Percentiles rank a stretch among this genome's conserved stretches.
Evolutionary conservation across 306 rosid species (phyloP).

Genomic region (Lathyrus oleraceus): DNA sequence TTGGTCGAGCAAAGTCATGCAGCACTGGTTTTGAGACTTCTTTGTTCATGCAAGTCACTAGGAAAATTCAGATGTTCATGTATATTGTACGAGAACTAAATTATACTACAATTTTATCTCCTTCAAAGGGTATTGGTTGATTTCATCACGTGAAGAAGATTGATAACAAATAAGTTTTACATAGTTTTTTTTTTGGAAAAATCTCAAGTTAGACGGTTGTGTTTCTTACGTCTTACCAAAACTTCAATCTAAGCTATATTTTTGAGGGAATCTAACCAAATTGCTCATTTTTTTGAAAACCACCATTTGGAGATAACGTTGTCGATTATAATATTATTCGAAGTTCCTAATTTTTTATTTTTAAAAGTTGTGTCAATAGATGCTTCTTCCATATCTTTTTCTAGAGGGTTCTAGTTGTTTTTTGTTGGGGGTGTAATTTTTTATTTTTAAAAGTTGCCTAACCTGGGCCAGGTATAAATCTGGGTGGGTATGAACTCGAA

Average conservation of each 20-base stretch:
- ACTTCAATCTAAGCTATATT: neutral
- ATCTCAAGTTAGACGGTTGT: slow-evolving; percentile 3
- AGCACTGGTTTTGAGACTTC: slow-evolving; percentile 25
- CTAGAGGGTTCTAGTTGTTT: neutral
- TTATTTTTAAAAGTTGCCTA: no score
- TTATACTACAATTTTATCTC: slow-evolving; percentile 9
- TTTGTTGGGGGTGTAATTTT: neutral
- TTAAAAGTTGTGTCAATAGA: neutral
- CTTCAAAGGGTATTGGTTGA: slow-evolving; percentile 17
- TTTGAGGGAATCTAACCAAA: neutral
- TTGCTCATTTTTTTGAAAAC: neutral
- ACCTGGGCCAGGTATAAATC: no score
- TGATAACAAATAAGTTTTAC: slow-evolving; percentile 12
- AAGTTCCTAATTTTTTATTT: no score
- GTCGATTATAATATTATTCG: no score
- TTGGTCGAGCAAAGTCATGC: slow-evolving; percentile 14
- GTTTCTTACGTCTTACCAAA: neutral
- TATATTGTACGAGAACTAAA: slow-evolving; percentile 5
- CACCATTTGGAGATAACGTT: no score
- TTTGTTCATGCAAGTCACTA: neutral
- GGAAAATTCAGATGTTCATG: slow-evolving; percentile 9
- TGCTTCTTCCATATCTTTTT: neutral
- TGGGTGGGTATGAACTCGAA: no score
- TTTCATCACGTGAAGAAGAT: slow-evolving; percentile 19
- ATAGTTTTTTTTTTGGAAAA: neutral